Conservation (phyloP, 495 filamentous ascomycete species). For the Mycothermus thermophilus region DNA sequence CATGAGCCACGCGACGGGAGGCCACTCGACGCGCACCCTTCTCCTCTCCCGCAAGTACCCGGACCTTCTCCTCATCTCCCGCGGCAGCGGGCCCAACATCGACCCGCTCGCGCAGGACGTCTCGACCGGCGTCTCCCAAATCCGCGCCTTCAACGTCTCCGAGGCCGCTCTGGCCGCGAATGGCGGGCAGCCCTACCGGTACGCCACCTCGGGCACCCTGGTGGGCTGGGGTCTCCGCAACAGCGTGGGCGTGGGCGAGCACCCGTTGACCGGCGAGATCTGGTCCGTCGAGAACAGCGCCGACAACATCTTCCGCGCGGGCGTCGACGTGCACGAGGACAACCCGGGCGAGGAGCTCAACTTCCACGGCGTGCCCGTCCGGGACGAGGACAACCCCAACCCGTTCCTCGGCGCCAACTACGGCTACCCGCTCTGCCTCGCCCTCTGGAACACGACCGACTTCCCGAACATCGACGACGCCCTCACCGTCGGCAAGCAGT, state of each 20-base stretch:
- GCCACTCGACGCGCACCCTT: slow-evolving; percentile 51
- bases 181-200: slow-evolving; percentile 30
- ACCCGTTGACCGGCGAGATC: slow-evolving; percentile 39
- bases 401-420: slow-evolving; percentile 22
- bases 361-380: slow-evolving; percentile 27
- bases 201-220: slow-evolving; percentile 35
- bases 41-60: slow-evolving; percentile 37
- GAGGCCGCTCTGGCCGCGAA: slow-evolving; percentile 21
- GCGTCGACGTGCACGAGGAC: slow-evolving; percentile 47
- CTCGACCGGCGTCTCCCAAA: slow-evolving; percentile 43
- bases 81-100: slow-evolving; percentile 48
- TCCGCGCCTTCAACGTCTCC: slow-evolving; percentile 51
- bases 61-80: slow-evolving; percentile 43
- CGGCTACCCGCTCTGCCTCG: slow-evolving; percentile 50
- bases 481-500: slow-evolving; percentile 37
- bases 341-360: slow-evolving; percentile 57
- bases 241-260: slow-evolving; percentile 49
- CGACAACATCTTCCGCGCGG: slow-evolving; percentile 42
- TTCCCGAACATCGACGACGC: slow-evolving; percentile 34
- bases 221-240: slow-evolving; percentile 64
- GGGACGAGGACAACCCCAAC: neutral
- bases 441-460: slow-evolving; percentile 42
- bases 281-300: slow-evolving; percentile 63
- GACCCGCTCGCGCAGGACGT: slow-evolving; percentile 36
- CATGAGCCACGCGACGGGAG: slow-evolving; percentile 38